phyloP scores from a whole-genome alignment of 2,329 filamentous ascomycete genomes.

The Saccharata proteae region DNA sequence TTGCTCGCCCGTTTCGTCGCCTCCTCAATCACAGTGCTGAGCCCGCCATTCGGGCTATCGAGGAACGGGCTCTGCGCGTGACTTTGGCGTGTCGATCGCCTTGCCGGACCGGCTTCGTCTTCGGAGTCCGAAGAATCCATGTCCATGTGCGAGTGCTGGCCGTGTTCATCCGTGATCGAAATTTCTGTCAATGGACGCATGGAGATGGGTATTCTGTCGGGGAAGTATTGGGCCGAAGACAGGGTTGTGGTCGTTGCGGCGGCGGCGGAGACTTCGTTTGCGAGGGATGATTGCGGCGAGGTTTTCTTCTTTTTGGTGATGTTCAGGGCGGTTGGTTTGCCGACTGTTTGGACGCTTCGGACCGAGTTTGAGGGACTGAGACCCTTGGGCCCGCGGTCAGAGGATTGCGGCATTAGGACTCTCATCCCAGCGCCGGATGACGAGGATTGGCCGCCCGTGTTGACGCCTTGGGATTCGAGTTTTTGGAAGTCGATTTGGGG shows the following conservation, averaged over 20 bases:
- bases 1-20: conserved; percentile 26
- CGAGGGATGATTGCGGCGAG: conserved; percentile 5
- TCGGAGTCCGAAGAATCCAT: conserved; percentile 7
- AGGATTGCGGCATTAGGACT: conserved; percentile 30
- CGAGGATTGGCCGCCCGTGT: conserved; percentile 1
- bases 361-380: conserved; percentile 23
- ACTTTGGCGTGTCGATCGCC: conserved; percentile 25
- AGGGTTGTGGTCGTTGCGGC: not conserved
- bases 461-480: conserved; percentile 4
- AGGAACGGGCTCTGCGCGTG: conserved; percentile 26
- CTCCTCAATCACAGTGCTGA: conserved; percentile 37
- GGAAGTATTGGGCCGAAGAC: not conserved
- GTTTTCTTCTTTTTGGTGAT: conserved; percentile 22
- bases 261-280: conserved; percentile 1
- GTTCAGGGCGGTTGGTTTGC: conserved; percentile 33
- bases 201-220: conserved; percentile 8
- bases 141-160: conserved; percentile 4
- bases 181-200: conserved; percentile 7
- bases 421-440: conserved; percentile 18
- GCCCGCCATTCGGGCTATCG: conserved; percentile 19
- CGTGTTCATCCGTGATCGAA: conserved; percentile 5
- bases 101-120: conserved; percentile 16
- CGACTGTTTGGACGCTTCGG: conserved; percentile 27
- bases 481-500: conserved; percentile 54
- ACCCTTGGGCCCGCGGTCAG: conserved; percentile 11